These are phyloP conservation scores for Hysterium pulicare DNA, from an alignment of 2,329 filamentous ascomycete genomes.

Conservation along the genomic window DNA sequence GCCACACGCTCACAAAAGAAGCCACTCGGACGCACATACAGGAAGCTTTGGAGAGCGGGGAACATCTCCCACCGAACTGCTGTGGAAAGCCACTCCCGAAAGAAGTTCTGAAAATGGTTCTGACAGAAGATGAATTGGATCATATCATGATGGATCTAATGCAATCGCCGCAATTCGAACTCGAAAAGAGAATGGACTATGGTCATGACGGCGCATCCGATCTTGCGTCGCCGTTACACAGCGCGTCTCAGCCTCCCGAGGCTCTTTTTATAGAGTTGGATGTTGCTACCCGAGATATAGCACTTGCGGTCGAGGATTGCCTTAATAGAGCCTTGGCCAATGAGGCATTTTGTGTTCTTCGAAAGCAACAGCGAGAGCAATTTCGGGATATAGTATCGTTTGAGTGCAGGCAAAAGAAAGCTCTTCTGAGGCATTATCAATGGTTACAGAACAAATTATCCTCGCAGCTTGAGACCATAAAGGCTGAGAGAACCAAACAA, in stretches of 20 bases:
- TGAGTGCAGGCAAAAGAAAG: conserved; percentile 31
- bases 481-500: conserved; percentile 22
- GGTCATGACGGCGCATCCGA: conserved; percentile 25
- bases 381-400: conserved; percentile 28
- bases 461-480: conserved; percentile 18
- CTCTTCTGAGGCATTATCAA: conserved; percentile 24
- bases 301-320: conserved; percentile 15
- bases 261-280: conserved; percentile 8
- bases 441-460: conserved; percentile 19
- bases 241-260: conserved; percentile 5
- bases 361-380: conserved; percentile 26
- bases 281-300: conserved; percentile 6
- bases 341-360: conserved; percentile 25
- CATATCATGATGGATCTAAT: conserved; percentile 16
- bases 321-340: conserved; percentile 21
- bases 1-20: conserved; percentile 26
- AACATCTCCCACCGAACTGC: conserved; percentile 35
- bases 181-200: conserved; percentile 23
- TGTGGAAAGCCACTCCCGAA: conserved; percentile 41
- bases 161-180: conserved; percentile 15
- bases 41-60: conserved; percentile 29
- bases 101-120: conserved; percentile 35
- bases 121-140: conserved; percentile 37
- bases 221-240: conserved; percentile 10
- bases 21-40: conserved; percentile 32